Percentiles rank a stretch among this genome's conserved stretches.
Conservation (phyloP, 2,329 filamentous ascomycete species). For the Eutypella sp. region DNA sequence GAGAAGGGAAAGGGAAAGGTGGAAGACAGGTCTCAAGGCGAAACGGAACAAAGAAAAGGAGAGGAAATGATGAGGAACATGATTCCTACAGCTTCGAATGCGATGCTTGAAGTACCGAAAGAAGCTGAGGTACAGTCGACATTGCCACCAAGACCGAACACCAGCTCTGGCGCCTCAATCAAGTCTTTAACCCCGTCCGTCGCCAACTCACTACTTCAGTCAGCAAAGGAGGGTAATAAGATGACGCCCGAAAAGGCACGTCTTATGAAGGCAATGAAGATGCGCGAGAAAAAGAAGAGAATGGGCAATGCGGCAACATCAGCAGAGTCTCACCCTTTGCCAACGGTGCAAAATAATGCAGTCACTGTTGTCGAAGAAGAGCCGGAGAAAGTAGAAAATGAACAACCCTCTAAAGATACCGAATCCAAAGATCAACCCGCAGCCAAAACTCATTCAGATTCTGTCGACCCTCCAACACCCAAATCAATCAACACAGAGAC, state of each 20-base stretch:
- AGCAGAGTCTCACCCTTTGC: slow-evolving; percentile 21
- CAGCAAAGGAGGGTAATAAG: slow-evolving; percentile 35
- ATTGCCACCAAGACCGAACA: slow-evolving; percentile 34
- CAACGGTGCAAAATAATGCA: slow-evolving; percentile 17
- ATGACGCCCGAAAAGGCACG: slow-evolving; percentile 87
- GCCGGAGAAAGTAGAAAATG: slow-evolving; percentile 16
- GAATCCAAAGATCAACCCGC: slow-evolving; percentile 29
- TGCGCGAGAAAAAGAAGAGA: slow-evolving; percentile 74
- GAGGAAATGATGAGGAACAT: slow-evolving; percentile 32
- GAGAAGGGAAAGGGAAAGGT: slow-evolving; percentile 18
- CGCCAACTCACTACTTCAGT: slow-evolving; percentile 29
- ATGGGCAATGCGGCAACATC: slow-evolving; percentile 27
- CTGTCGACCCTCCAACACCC: slow-evolving; percentile 43
- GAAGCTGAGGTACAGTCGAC: slow-evolving; percentile 27
- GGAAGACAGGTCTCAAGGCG: slow-evolving; percentile 23
- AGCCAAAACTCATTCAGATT: slow-evolving; percentile 46
- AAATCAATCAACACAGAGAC: slow-evolving; percentile 34
- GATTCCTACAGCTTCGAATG: slow-evolving; percentile 30
- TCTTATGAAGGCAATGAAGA: slow-evolving; percentile 88
- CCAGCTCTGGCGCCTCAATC: slow-evolving; percentile 41
- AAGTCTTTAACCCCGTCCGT: slow-evolving; percentile 39
- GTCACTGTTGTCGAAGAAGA: slow-evolving; percentile 18
- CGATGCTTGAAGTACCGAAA: slow-evolving; percentile 28
- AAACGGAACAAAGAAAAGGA: slow-evolving; percentile 29
- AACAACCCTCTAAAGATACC: slow-evolving; percentile 19